Evolutionary conservation across 2,329 filamentous ascomycete genomes (phyloP), one percentile per base, ranked within the genome.

Genomic region (Aspergillus neotritici): DNA sequence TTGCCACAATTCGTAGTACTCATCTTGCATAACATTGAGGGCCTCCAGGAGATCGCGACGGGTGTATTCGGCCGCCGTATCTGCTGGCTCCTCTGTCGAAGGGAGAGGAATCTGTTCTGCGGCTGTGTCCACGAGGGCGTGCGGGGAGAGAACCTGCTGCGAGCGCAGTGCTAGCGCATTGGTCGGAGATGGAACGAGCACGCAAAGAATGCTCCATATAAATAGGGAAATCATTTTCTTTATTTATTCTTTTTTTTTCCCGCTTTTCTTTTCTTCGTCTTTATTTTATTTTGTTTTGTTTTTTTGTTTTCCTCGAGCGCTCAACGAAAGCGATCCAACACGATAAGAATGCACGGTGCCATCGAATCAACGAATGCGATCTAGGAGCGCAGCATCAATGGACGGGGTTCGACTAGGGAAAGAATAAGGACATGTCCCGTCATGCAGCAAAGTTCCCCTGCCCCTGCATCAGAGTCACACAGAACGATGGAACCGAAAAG

Each of bases 1-100:
- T 30, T 84, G 71, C 75, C 86, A 86, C 4, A 84, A 68, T 36
- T 82, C 76, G 61, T 93, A 96, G 67, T 88, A 95, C 17, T 76
- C 71, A 40, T 79, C 73, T 63, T 96, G 89, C 75, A 96, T 80
- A 5, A 84, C 80, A 36, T 80, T 74, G 49, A 96, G 73, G 5
- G 87, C 84, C 37, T 76, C 65, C 36, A 86, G 69, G 14, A 83
- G 71, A 47, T 68, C 58, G 28, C 58, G 54, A 40, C 66, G 50
- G 7, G 63, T 69, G 31, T 45, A 36, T 13, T 34, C 47, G 36
- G 49, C 37, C 6, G 21, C 21, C 7, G 43, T 52, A 16, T 40
- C 17, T 10, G 14, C 37, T 4, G 51, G 31, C 33, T 60, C 52
- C 3, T 49, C 38, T 31, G 61, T 47, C 10, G 51, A 48, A 50